phyloP scores from a whole-genome alignment of 768 basidiomycete species.

The Pisolithus microcarpus region DNA sequence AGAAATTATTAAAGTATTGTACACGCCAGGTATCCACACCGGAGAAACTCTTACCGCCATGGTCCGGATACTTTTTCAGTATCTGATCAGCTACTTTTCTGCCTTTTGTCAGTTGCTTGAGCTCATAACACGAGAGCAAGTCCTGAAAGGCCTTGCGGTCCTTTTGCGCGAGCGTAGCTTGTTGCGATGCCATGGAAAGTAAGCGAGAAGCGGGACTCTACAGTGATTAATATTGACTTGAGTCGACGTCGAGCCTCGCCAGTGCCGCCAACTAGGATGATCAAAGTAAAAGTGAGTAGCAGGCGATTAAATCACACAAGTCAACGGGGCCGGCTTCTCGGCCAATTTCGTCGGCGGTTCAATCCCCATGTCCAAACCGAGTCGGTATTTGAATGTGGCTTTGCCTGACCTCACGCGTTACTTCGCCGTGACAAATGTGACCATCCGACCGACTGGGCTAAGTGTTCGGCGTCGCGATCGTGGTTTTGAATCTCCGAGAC shows the following conservation, averaged over 20 bases:
- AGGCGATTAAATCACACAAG: neutral
- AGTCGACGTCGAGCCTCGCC: neutral
- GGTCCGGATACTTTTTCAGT: conserved; percentile 90
- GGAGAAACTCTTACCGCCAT: conserved; percentile 69
- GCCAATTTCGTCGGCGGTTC: neutral
- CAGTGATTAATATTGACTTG: neutral
- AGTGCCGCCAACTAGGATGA: neutral
- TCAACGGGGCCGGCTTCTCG: too few species aligned
- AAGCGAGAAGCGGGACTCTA: neutral
- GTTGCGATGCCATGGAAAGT: conserved; percentile 17
- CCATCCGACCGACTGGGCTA: too few species aligned
- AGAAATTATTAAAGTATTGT: conserved; percentile 5
- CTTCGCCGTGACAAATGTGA: too few species aligned
- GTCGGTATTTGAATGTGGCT: too few species aligned
- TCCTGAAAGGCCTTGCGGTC: conserved; percentile 84
- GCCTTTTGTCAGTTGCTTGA: conserved; percentile 81
- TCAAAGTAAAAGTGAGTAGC: neutral
- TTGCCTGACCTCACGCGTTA: too few species aligned
- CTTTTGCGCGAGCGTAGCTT: conserved; percentile 58
- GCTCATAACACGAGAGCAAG: conserved; percentile 80
- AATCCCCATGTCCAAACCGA: neutral
- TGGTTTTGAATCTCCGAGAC: neutral
- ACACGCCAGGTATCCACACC: neutral
- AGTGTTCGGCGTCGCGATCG: neutral
- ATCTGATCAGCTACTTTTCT: conserved; percentile 89